Evolutionary conservation across 352 stramenopile species (phyloP), one percentile per base, ranked within the genome.

Genomic region (Pythium aristosporum): DNA sequence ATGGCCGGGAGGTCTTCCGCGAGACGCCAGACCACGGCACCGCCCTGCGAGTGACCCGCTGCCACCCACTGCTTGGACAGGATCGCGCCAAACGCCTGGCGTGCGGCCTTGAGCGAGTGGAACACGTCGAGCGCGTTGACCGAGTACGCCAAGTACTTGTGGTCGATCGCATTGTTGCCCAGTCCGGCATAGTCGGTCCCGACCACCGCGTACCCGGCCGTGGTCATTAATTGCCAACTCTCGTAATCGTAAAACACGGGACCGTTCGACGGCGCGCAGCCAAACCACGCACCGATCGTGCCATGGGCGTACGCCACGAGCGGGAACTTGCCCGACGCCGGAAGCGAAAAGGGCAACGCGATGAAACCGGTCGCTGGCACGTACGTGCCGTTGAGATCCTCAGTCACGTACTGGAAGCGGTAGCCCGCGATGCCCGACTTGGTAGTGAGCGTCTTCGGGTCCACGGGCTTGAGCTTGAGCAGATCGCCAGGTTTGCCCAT

Each of bases 391-490:
- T 49, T n/a, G 11, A 28, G n/a, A 18, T 49, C 43, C 18, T 49
- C 43, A 5, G 43, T 23, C 43, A 49, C 43, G n/a, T 49, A 49
- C 43, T 49, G 43, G 43, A 49, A 23, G 18, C n/a, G 15, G 43
- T 49, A 49, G 11, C 11, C 15, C 11, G 43, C 23, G 15, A 49
- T n/a, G 15, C 43, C 43, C 18, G 43, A 49, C 7, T 23, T 49
- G 18, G n/a, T n/a, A 3, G 11, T 28, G 43, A 49, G 43, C 11
- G 13, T 49, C 5, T 10, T 49, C 43, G 43, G 43, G 43, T 49
- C 43, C 18, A 49, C n/a, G 43, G 43, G 43, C n/a, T 49, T 28
- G 8, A 49, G 9, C 43, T 49, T 49, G 43, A 49, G 43, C 43
- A 49, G 43, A n/a, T 49, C 43, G 43, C 43, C 43, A 5, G 43